Percentiles rank a stretch among this genome's conserved stretches.
Evolutionary conservation across 176 grass and related monocot genomes (phyloP).

Genomic region (Bromus sterilis): DNA sequence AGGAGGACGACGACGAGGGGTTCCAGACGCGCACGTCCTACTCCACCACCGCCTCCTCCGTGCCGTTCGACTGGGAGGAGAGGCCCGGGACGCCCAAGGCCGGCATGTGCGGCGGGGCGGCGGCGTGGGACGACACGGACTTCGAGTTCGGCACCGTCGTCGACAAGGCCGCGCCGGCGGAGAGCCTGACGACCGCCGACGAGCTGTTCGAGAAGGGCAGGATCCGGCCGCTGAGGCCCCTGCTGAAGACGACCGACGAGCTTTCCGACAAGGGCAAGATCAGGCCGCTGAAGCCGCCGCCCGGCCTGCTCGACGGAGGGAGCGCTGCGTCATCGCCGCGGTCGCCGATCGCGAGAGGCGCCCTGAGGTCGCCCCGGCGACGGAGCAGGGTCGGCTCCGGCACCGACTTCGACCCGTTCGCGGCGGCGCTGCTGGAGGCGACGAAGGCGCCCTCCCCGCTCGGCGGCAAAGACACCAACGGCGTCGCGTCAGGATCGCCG

Average conservation of each 20-base stretch:
- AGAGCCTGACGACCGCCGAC: conserved; percentile 51
- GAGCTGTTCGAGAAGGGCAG: conserved; percentile 53
- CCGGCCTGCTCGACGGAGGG: conserved; percentile 49
- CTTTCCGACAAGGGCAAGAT: conserved; percentile 48
- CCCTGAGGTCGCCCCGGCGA: conserved; percentile 37
- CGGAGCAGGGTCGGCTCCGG: conserved; percentile 46
- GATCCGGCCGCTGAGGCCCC: conserved; percentile 53
- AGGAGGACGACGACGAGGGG: neutral
- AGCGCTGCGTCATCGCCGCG: conserved; percentile 45
- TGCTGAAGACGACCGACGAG: conserved; percentile 29
- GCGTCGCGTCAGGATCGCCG: neutral
- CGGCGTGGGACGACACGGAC: conserved; percentile 34
- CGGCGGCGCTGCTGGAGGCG: conserved; percentile 60
- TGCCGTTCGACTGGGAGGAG: conserved; percentile 92
- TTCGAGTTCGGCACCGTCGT: conserved; percentile 59
- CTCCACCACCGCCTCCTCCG: conserved; percentile 25
- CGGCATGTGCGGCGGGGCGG: neutral
- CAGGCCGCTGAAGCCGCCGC: conserved; percentile 77
- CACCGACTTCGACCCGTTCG: conserved; percentile 79
- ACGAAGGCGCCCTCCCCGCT: conserved; percentile 62
- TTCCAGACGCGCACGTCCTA: conserved; percentile 20
- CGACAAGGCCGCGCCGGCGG: conserved; percentile 18
- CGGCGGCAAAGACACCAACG: neutral
- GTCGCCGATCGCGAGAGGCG: conserved; percentile 31
- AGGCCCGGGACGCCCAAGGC: conserved; percentile 77